These are phyloP conservation scores for Coniophora puteana DNA, from an alignment of 1,284 basidiomycete genomes.

Conservation along the genomic window DNA sequence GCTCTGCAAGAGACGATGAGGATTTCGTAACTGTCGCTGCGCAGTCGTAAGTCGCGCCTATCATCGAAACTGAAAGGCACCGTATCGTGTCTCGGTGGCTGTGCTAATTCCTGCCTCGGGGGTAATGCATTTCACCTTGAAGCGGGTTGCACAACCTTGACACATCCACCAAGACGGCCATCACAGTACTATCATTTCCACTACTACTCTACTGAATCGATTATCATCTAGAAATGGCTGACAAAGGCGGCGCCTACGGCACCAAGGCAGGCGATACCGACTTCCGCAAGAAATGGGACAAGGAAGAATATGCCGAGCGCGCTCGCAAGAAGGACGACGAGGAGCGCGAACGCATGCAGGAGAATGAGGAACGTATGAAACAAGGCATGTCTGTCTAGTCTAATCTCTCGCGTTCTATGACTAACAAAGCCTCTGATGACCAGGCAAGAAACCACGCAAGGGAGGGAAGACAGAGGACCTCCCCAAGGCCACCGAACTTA, in stretches of 20 bases:
- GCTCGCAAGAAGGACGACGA: constrained; percentile 75
- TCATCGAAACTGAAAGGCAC: too few species aligned
- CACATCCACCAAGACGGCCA: background rate
- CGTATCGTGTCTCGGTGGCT: too few species aligned
- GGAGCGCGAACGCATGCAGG: constrained; percentile 77
- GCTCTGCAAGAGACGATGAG: too few species aligned
- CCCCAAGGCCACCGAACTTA: constrained; percentile 86
- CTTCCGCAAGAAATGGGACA: constrained; percentile 84
- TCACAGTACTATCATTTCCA: background rate
- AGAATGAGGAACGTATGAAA: constrained; percentile 80
- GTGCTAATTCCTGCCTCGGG: too few species aligned
- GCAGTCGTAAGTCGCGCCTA: too few species aligned
- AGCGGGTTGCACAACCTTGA: background rate
- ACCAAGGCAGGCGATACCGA: constrained; percentile 68
- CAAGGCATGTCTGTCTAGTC: constrained; percentile 54
- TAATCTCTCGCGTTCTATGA: background rate
- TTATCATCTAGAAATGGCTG: constrained; percentile 54
- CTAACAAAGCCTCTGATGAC: constrained; percentile 3
- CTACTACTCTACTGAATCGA: background rate
- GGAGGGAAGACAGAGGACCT: constrained; percentile 64
- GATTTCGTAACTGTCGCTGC: too few species aligned
- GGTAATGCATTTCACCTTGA: background rate
- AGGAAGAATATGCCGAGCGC: constrained; percentile 76
- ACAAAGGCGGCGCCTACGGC: constrained; percentile 57
- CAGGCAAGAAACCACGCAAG: constrained; percentile 79